Conservation (phyloP, 2,329 filamentous ascomycete species). For the Hymenoscyphus occultus region DNA sequence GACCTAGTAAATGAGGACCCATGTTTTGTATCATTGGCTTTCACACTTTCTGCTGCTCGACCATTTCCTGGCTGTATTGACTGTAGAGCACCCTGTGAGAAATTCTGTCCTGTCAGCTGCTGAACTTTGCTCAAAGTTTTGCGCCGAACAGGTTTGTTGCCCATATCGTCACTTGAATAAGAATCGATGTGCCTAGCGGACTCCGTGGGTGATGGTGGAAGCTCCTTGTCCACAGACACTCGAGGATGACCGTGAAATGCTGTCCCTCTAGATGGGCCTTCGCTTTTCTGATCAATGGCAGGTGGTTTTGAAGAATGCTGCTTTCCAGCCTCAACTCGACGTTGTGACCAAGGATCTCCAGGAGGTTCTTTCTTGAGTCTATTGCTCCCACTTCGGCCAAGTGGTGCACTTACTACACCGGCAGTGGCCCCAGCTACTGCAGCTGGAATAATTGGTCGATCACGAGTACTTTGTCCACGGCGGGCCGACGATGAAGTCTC, state of each 20-base stretch:
- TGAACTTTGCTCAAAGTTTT: conserved; percentile 31
- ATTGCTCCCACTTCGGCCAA: conserved; percentile 52
- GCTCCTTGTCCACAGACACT: conserved; percentile 22
- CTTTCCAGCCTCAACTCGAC: conserved; percentile 44
- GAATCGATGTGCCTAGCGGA: conserved; percentile 17
- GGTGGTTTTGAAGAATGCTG: conserved; percentile 33
- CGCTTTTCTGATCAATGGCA: conserved; percentile 17
- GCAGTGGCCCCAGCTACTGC: conserved; percentile 20
- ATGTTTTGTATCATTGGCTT: conserved; percentile 28
- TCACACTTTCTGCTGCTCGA: conserved; percentile 23
- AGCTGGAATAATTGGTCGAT: conserved; percentile 46
- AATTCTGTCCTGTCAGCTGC: conserved; percentile 30
- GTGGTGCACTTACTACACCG: conserved; percentile 22
- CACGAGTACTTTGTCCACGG: conserved; percentile 59
- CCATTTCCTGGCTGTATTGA: conserved; percentile 18
- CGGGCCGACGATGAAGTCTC: conserved; percentile 34
- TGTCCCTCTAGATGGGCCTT: conserved; percentile 21
- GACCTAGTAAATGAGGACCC: conserved; percentile 21
- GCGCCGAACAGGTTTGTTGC: conserved; percentile 28
- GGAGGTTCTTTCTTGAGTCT: conserved; percentile 58
- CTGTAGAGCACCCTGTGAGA: conserved; percentile 14
- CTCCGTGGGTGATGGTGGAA: conserved; percentile 22
- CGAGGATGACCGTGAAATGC: conserved; percentile 25
- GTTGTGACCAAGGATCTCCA: conserved; percentile 47
- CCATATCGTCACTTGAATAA: conserved; percentile 21